Base-by-base conservation (phyloP, 75 land plant species). In the Sequoiadendron giganteum region DNA sequence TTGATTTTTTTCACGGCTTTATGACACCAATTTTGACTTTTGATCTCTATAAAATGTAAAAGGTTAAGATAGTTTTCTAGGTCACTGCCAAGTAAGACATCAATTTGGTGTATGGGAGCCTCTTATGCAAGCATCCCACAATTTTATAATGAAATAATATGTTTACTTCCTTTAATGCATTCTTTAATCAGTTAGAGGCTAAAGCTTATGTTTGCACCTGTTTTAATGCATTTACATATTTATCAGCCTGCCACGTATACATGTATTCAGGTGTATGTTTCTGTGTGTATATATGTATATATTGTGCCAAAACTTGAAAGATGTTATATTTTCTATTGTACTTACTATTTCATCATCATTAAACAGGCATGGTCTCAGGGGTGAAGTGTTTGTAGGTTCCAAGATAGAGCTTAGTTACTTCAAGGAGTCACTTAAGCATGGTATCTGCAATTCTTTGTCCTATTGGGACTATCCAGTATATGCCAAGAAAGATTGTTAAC, bases 401-500 rank as follows among this genome's bases (percentile, higher is more conserved):
- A 79, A 36, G 39, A 16, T 38, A 79, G 39, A 38, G 7, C 34
- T 79, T 28, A 82, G 28, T 85, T 30, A 55, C 68, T 54, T 47
- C 2, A 36, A 54, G 28, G 68, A 3, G 16, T 56, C 86, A 85
- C 43, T 5, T 52, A 47, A 56, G 39, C 86, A 85, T 85, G 86
- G 68, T 52, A 32, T 54, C 65, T 55, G 68, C 86, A 85, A 56
- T 85, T 34, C 42, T 85, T 85, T 85, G 65, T 21, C 40, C 58
- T 42, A 85, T 30, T 56, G 86, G 65, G 42, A 36, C 65, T 38
- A 34, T 85, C 58, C 61, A 56, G 68, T 36, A 56, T 16, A 32
- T 49, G 7, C 61, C 86, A 56, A 43, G 55, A 56, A 85, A 68
- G 32, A 56, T 18, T 56, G 43, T 85, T 30, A 54, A 21, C 56